Evolutionary conservation across 441 rosid species (phyloP).

Genomic region (Hura crepitans): DNA sequence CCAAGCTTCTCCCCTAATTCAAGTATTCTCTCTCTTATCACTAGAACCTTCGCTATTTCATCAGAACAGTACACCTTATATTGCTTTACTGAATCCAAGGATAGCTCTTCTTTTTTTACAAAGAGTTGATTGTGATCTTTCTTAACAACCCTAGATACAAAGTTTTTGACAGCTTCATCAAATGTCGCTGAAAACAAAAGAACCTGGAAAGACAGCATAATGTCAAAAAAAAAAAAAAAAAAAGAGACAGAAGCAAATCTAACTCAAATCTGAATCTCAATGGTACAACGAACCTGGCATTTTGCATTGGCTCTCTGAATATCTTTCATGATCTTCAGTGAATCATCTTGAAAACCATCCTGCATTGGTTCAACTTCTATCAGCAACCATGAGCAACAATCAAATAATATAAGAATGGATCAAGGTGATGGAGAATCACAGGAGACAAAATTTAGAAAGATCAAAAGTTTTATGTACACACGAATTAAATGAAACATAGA

Average conservation of each 20-base stretch:
- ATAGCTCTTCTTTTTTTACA: constrained; percentile 82
- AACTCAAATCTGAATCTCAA: not conserved
- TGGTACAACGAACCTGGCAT: constrained; percentile 62
- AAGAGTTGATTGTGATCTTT: constrained; percentile 70
- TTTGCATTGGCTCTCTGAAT: constrained; percentile 46
- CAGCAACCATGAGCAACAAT: constrained; percentile 5
- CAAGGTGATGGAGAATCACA: too few species aligned
- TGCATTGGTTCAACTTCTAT: constrained; percentile 34
- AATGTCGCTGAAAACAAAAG: constrained; percentile 97
- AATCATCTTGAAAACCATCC: constrained; percentile 94
- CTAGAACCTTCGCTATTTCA: constrained; percentile 61
- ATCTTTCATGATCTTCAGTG: constrained; percentile 79
- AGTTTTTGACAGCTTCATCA: constrained; percentile 71
- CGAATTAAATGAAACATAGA: not conserved
- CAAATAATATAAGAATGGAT: not conserved
- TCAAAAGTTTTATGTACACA: not conserved
- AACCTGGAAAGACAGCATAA: constrained; percentile 42
- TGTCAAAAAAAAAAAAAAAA: not conserved
- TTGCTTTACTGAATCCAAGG: constrained; percentile 82
- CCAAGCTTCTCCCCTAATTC: constrained; percentile 84
- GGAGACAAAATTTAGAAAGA: not conserved
- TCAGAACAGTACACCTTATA: constrained; percentile 77
- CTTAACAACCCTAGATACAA: constrained; percentile 56
- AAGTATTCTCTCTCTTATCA: constrained; percentile 75
- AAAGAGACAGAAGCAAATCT: not conserved